Base-by-base conservation (phyloP, 1,139 yeast species). In the Nematodospora anomalae region DNA sequence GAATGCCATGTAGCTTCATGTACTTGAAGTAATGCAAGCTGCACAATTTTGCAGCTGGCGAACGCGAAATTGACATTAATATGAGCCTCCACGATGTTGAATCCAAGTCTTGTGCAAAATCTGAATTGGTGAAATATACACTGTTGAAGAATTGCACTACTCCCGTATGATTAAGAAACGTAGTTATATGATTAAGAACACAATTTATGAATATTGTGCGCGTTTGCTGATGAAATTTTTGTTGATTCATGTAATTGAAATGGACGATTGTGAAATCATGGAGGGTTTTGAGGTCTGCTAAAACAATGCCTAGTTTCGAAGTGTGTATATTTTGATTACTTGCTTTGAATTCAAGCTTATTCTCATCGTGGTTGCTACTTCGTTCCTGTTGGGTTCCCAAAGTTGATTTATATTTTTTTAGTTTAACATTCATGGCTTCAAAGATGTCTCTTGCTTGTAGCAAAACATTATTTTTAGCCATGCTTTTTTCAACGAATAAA, bases 131-230 rank as follows among this genome's bases (percentile, higher is more conserved):
- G 13, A 45, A 39, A 20, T 55, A 50, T 6, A 67, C 36, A 4
- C 47, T 46, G 3, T 41, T 34, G 9, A 70, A 45, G 0, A 57
- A 59, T 26, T 51, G 45, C 0, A 56, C 54, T 2, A 59, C 45
- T 0, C 67, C 73, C 0, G 67, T 52, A 33, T 64, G 62, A 42
- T 67, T 68, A 40, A 67, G 74, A 40, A 60, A 53, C 11, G 59
- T 38, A 28, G 53, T 55, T 15, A 67, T 47, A 45, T 69, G 75
- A 41, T 65, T 60, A 16, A 71, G 47, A 5, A 68, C 33, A 42
- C 75, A 67, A 44, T 68, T 66, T 16, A 67, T 44, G 40, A 69
- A 66, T 4, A 67, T 35, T 3, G 50, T 55, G 10, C 52, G 43
- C 4, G 71, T 62, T n/a, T 43, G 42, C 3, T 20, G 16, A 9